Conservation (phyloP, 495 filamentous ascomycete species). For the Penicillium egyptiacum region DNA sequence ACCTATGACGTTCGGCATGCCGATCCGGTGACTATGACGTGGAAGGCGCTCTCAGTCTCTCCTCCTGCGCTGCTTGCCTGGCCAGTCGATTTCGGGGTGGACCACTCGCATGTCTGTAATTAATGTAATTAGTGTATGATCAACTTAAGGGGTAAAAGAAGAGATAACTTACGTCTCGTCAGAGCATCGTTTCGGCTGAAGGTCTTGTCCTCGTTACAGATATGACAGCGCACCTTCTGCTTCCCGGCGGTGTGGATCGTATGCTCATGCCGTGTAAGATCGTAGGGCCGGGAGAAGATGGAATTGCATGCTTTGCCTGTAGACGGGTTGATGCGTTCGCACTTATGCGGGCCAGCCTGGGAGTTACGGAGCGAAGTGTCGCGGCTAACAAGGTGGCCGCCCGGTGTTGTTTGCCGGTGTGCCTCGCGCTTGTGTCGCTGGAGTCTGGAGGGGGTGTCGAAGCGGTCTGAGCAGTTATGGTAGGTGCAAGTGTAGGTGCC, state of each 20-base stretch:
- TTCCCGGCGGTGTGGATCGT: conserved; percentile 95
- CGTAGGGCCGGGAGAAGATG: conserved; percentile 95
- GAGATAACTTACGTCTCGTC: conserved; percentile 56
- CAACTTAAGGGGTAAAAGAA: not conserved
- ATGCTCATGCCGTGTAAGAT: conserved; percentile 94
- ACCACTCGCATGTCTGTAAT: conserved; percentile 74
- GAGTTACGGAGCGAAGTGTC: conserved; percentile 66
- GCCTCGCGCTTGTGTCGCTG: conserved; percentile 96
- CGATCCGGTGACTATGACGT: conserved; percentile 20
- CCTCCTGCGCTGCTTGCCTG: conserved; percentile 58
- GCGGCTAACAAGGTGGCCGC: conserved; percentile 41
- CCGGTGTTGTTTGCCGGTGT: conserved; percentile 66
- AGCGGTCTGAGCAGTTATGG: conserved; percentile 83
- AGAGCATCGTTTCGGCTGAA: conserved; percentile 91
- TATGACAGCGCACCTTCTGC: conserved; percentile 90
- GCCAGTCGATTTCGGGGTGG: conserved; percentile 81
- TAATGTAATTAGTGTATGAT: conserved; percentile 13
- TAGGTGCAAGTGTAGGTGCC: conserved; percentile 97
- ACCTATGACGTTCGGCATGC: conserved; percentile 22
- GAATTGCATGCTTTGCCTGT: conserved; percentile 97
- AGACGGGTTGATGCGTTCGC: conserved; percentile 89
- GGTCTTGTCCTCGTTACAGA: conserved; percentile 97
- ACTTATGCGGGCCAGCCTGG: conserved; percentile 86
- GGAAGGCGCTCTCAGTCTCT: conserved; percentile 33
- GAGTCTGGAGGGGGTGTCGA: conserved; percentile 80